These are phyloP conservation scores for Rosa rugosa DNA, from an alignment of 306 rosid genomes.

Conservation along the genomic window DNA sequence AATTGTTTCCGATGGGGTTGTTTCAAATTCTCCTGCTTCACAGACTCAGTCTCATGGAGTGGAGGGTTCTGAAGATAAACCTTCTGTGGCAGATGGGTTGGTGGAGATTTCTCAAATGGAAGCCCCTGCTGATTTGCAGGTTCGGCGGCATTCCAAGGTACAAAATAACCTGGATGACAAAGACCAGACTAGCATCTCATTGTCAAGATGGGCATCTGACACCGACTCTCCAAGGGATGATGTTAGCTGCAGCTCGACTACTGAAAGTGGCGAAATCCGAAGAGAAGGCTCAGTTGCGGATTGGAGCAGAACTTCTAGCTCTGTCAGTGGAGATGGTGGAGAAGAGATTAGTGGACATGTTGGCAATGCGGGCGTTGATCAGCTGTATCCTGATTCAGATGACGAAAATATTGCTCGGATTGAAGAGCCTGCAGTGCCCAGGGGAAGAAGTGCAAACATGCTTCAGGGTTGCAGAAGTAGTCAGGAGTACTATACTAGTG, in stretches of 20 bases:
- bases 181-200: conserved; percentile 38
- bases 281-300: conserved; percentile 30
- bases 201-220: conserved; percentile 77
- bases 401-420: conserved; percentile 19
- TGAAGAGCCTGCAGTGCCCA: conserved; percentile 35
- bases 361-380: conserved; percentile 7
- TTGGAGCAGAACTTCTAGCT: conserved; percentile 36
- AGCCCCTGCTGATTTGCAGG: conserved; percentile 21
- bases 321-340: conserved; percentile 20
- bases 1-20: conserved; percentile 5
- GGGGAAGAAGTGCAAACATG: conserved; percentile 52
- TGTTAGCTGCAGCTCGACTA: conserved; percentile 31
- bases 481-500: conserved; percentile 46
- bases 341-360: conserved; percentile 28
- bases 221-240: conserved; percentile 40
- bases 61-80: conserved; percentile 9
- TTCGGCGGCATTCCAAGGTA: conserved; percentile 14
- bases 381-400: not conserved
- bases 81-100: conserved; percentile 10
- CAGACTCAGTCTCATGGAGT: not conserved
- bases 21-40: not conserved
- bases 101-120: conserved; percentile 5
- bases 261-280: conserved; percentile 50
- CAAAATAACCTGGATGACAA: conserved; percentile 28
- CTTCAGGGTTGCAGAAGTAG: conserved; percentile 71